phyloP scores from a whole-genome alignment of 106 monocot genomes.

The Dendrobium chrysotoxum region DNA sequence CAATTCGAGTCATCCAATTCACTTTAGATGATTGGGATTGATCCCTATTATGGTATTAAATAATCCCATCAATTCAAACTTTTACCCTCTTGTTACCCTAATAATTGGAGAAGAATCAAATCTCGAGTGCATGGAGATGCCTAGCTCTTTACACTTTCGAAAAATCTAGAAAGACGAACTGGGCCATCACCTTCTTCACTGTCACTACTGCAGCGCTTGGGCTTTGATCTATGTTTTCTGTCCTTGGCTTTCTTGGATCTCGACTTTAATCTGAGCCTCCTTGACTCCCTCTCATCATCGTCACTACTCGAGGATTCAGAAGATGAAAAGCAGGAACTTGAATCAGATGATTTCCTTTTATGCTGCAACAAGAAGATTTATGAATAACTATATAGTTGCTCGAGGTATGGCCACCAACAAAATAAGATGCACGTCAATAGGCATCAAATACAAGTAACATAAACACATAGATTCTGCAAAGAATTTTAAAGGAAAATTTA shows the following conservation, averaged over 20 bases:
- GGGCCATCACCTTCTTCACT: constrained; percentile 41
- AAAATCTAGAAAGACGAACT: constrained; percentile 61
- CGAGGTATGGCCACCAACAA: not conserved
- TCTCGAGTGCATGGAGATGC: not conserved
- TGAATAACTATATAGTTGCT: not conserved
- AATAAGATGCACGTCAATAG: not conserved
- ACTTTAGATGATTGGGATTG: no score
- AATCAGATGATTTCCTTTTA: constrained; percentile 42
- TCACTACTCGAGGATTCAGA: constrained; percentile 50
- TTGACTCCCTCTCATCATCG: constrained; percentile 45
- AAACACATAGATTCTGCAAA: not conserved
- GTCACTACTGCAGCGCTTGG: constrained; percentile 33
- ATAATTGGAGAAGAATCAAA: no score
- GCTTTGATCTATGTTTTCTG: constrained; percentile 49
- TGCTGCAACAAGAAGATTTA: constrained; percentile 26
- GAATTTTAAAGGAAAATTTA: not conserved
- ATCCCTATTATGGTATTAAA: no score
- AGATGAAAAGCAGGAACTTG: constrained; percentile 57
- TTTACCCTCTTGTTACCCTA: no score
- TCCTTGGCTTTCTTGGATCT: constrained; percentile 53
- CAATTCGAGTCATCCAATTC: no score
- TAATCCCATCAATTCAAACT: not conserved
- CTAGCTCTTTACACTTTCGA: constrained; percentile 49
- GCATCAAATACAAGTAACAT: not conserved
- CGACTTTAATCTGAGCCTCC: constrained; percentile 45